These are phyloP conservation scores for Houttuynia cordata DNA, from an alignment of 164 flowering plant genomes.

Conservation along the genomic window DNA sequence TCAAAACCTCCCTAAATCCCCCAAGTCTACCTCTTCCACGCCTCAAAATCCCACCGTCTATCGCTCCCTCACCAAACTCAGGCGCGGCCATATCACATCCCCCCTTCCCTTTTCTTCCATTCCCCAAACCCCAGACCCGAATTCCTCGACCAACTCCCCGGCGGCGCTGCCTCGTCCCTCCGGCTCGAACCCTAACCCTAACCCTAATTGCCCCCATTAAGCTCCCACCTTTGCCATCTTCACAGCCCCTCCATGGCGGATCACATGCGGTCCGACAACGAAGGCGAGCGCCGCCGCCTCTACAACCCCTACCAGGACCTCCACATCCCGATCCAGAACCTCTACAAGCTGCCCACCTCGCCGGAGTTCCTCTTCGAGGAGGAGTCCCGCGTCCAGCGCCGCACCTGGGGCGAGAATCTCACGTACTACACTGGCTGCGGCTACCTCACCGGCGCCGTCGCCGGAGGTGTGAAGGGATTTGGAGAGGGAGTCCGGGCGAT, in stretches of 20 bases:
- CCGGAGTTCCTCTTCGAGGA: conserved; percentile 85
- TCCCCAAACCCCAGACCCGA: not conserved
- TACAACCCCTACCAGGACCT: conserved; percentile 79
- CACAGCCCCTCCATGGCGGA: conserved; percentile 1
- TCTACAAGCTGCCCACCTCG: conserved; percentile 70
- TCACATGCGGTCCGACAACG: not conserved
- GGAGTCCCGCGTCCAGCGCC: conserved; percentile 53
- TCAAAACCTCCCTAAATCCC: no score
- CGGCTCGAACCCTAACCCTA: not conserved
- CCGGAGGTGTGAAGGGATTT: conserved; percentile 54
- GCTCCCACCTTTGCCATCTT: not conserved
- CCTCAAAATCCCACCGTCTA: no score
- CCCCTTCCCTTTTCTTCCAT: not conserved
- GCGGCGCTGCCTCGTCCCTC: not conserved
- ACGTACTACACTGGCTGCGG: conserved; percentile 83
- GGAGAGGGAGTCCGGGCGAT: conserved; percentile 36
- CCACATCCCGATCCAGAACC: conserved; percentile 32
- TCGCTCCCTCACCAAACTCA: not conserved
- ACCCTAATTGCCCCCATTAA: no score
- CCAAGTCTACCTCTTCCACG: no score
- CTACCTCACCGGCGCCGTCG: conserved; percentile 48
- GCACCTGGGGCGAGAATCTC: conserved; percentile 88
- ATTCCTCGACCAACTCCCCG: not conserved
- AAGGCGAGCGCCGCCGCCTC: conserved; percentile 13
- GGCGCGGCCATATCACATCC: not conserved